Percentiles rank a stretch among this genome's conserved stretches.
phyloP scores from a whole-genome alignment of 805 yeast genomes.

The Ogataea methanolica region DNA sequence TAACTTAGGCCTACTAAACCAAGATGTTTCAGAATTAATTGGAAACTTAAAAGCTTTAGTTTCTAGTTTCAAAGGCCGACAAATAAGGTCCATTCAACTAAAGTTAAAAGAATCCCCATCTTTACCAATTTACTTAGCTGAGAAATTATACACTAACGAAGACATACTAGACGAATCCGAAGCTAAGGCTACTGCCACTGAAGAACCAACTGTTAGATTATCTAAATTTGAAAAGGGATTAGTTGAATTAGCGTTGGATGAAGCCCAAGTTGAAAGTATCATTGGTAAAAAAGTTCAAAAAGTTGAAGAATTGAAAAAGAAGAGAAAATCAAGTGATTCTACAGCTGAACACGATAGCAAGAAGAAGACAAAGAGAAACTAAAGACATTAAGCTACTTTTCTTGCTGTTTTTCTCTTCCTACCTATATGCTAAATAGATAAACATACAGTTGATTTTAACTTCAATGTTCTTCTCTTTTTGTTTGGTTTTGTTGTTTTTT shows the following conservation, averaged over 20 bases:
- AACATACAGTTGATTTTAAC: too few relatives aligned
- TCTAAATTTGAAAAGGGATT: slow-evolving; percentile 70
- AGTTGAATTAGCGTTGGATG: slow-evolving; percentile 76
- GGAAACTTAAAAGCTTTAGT: slow-evolving; percentile 59
- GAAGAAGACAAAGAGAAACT: slow-evolving; percentile 2
- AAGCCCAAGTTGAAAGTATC: slow-evolving; percentile 57
- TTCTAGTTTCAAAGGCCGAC: slow-evolving; percentile 37
- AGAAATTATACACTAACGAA: slow-evolving; percentile 45
- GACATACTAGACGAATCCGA: slow-evolving; percentile 39
- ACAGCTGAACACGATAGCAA: background rate
- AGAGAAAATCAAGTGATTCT: slow-evolving; percentile 5
- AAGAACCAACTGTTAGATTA: slow-evolving; percentile 37
- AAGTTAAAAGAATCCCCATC: slow-evolving; percentile 75
- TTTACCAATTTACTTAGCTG: slow-evolving; percentile 74
- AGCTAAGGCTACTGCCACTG: slow-evolving; percentile 17
- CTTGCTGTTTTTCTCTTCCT: too few relatives aligned
- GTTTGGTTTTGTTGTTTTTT: too few relatives aligned
- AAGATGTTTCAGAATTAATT: slow-evolving; percentile 44
- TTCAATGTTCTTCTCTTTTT: too few relatives aligned
- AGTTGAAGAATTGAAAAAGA: slow-evolving; percentile 24
- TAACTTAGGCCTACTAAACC: slow-evolving; percentile 56
- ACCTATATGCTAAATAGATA: too few relatives aligned
- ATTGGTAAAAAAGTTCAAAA: slow-evolving; percentile 52
- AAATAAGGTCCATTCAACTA: slow-evolving; percentile 54
- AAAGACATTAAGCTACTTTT: too few relatives aligned